phyloP scores from a whole-genome alignment of 495 filamentous ascomycete species.

The Cryomyces antarcticus region DNA sequence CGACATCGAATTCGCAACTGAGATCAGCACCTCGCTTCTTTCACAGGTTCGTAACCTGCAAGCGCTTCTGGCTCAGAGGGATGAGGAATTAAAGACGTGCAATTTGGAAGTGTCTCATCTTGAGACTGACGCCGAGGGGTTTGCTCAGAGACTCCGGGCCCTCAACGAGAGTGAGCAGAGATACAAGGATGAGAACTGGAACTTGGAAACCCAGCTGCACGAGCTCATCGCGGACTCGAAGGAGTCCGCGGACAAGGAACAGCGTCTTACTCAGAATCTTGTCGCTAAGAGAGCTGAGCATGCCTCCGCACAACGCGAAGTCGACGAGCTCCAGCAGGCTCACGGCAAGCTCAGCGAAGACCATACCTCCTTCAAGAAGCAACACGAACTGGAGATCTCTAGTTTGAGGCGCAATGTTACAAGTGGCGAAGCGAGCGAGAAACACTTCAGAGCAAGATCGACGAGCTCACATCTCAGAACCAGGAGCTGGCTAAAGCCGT shows the following conservation, averaged over 20 bases:
- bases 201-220: slow-evolving; percentile 71
- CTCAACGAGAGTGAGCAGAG: slow-evolving; percentile 86
- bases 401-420: slow-evolving; percentile 53
- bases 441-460: slow-evolving; percentile 57
- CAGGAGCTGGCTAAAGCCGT: slow-evolving; percentile 68
- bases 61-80: slow-evolving; percentile 59
- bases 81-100: slow-evolving; percentile 59
- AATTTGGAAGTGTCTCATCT: slow-evolving; percentile 55
- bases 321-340: slow-evolving; percentile 67
- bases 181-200: slow-evolving; percentile 97
- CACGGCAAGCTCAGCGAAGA: slow-evolving; percentile 68
- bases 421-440: slow-evolving; percentile 53
- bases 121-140: slow-evolving; percentile 60
- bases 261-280: slow-evolving; percentile 52
- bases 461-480: slow-evolving; percentile 72
- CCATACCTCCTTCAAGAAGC: slow-evolving; percentile 49
- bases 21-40: slow-evolving; percentile 80
- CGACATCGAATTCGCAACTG: slow-evolving; percentile 90
- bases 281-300: slow-evolving; percentile 54
- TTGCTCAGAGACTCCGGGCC: slow-evolving; percentile 54
- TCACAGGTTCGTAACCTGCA: slow-evolving; percentile 79
- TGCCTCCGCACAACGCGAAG: slow-evolving; percentile 49
- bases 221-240: slow-evolving; percentile 49
- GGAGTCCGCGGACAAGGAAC: slow-evolving; percentile 59
- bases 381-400: slow-evolving; percentile 72